Percentiles rank a stretch among this genome's conserved stretches.
phyloP scores from a whole-genome alignment of 2,329 filamentous ascomycete species.

The Xylariaceae sp. region DNA sequence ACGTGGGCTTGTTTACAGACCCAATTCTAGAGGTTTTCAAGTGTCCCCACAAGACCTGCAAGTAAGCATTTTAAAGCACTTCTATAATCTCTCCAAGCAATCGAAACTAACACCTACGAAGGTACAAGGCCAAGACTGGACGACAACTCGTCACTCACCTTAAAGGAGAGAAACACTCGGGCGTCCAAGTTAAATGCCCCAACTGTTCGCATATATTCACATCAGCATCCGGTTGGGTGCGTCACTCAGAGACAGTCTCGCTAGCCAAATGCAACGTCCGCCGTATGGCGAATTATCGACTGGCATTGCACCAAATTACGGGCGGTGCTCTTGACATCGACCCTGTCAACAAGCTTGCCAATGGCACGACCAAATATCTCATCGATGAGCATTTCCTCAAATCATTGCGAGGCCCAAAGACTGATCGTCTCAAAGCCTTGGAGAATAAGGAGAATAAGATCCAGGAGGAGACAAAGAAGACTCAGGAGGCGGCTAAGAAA shows the following conservation, averaged over 20 bases:
- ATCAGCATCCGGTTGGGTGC: conserved; percentile 46
- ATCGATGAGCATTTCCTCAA: conserved; percentile 20
- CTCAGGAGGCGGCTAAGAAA: conserved; percentile 31
- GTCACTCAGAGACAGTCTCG: conserved; percentile 50
- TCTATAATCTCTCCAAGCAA: neutral
- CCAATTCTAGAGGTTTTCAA: conserved; percentile 47
- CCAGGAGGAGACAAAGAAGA: neutral
- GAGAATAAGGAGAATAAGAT: conserved; percentile 3
- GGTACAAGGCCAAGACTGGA: conserved; percentile 44
- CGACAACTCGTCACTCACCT: conserved; percentile 47
- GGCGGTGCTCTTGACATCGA: conserved; percentile 27
- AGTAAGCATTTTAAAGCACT: conserved; percentile 40
- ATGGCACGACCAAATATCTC: conserved; percentile 12
- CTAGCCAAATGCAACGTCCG: conserved; percentile 35
- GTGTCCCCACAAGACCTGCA: conserved; percentile 58
- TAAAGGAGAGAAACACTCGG: conserved; percentile 44
- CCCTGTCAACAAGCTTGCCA: neutral
- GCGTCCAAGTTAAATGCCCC: conserved; percentile 45
- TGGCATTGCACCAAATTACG: conserved; percentile 20
- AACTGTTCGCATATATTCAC: conserved; percentile 47
- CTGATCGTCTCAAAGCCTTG: neutral
- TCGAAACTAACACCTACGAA: conserved; percentile 30
- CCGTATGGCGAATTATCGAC: conserved; percentile 10
- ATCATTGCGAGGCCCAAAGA: conserved; percentile 6
- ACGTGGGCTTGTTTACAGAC: conserved; percentile 50